Percentiles rank a stretch among this genome's conserved stretches.
phyloP scores from a whole-genome alignment of 2,329 filamentous ascomycete genomes.

The Xylaria sp. region DNA sequence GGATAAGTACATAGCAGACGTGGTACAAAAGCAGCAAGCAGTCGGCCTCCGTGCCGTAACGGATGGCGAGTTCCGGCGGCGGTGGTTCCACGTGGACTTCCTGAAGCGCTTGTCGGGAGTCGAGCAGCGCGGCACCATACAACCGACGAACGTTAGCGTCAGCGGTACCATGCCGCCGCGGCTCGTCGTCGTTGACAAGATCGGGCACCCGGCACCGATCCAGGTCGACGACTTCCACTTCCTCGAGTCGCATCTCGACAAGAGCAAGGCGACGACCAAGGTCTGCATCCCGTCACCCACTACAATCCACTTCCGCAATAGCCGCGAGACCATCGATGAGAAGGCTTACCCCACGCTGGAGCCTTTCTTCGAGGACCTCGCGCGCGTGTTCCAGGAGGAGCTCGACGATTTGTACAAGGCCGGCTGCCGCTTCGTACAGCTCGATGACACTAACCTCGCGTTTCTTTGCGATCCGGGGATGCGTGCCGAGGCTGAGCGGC shows the following conservation, averaged over 20 bases:
- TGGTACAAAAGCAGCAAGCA: conserved; percentile 60
- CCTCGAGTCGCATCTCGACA: conserved; percentile 59
- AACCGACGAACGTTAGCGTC: conserved; percentile 56
- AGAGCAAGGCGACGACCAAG: conserved; percentile 57
- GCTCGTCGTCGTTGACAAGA: conserved; percentile 64
- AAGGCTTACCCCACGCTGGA: conserved; percentile 65
- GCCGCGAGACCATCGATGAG: conserved; percentile 62
- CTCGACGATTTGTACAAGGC: conserved; percentile 61
- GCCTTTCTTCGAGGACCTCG: conserved; percentile 65
- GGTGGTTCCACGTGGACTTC: conserved; percentile 69
- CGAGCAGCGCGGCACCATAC: conserved; percentile 59
- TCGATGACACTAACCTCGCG: conserved; percentile 69
- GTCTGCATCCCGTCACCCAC: conserved; percentile 68
- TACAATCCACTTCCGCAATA: conserved; percentile 70
- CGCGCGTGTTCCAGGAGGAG: conserved; percentile 65
- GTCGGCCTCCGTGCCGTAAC: conserved; percentile 62
- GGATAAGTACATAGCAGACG: conserved; percentile 59
- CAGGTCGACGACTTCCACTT: conserved; percentile 67
- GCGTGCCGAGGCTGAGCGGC: conserved; percentile 62
- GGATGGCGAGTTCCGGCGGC: conserved; percentile 66
- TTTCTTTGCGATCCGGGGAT: conserved; percentile 67
- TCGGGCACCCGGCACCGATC: conserved; percentile 62
- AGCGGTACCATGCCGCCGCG: conserved; percentile 64
- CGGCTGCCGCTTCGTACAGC: conserved; percentile 66
- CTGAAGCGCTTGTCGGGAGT: conserved; percentile 64